Conservation (phyloP, 2,329 filamentous ascomycete species). For the Thielaviopsis populi region DNA sequence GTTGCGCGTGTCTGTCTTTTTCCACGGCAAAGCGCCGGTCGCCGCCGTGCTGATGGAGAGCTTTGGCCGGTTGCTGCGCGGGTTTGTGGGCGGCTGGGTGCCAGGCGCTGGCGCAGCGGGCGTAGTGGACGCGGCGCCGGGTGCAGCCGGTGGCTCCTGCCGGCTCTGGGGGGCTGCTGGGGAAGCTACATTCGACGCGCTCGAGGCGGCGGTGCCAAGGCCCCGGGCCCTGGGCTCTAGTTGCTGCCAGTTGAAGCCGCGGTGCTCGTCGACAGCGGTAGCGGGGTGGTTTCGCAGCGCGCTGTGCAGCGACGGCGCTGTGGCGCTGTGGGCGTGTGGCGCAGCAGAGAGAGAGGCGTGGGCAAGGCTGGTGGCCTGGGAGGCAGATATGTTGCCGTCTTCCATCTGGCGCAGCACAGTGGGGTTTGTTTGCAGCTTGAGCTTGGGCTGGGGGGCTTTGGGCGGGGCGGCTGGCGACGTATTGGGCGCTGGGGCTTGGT, state of each 20-base stretch:
- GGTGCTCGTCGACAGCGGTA: slow-evolving; percentile 1
- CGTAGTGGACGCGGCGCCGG: too few relatives aligned
- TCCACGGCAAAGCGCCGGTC: slow-evolving; percentile 6
- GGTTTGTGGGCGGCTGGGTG: not conserved
- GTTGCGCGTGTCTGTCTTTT: slow-evolving; percentile 6
- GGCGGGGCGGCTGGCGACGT: not conserved
- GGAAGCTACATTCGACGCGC: not conserved
- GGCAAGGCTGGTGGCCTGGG: not conserved
- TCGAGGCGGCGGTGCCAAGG: not conserved
- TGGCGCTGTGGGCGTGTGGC: not conserved
- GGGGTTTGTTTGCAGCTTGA: slow-evolving; percentile 15
- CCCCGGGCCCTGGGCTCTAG: slow-evolving; percentile 1
- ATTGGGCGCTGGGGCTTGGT: not conserved
- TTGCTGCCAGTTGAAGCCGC: slow-evolving; percentile 6
- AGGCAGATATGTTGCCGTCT: not conserved
- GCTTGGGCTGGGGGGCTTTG: slow-evolving; percentile 5
- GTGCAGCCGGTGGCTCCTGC: not conserved
- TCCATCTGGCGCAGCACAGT: slow-evolving; percentile 15
- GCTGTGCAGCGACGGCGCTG: not conserved
- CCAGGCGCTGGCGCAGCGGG: not conserved
- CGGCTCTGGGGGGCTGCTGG: not conserved
- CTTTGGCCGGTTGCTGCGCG: slow-evolving; percentile 6
- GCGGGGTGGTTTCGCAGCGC: slow-evolving; percentile 5
- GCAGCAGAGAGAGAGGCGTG: slow-evolving; percentile 4
- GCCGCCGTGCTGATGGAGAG: slow-evolving; percentile 11